Percentiles rank a stretch among this genome's conserved stretches.
Conservation (phyloP, 2,329 filamentous ascomycete genomes). For the Colletotrichum nymphaeae region DNA sequence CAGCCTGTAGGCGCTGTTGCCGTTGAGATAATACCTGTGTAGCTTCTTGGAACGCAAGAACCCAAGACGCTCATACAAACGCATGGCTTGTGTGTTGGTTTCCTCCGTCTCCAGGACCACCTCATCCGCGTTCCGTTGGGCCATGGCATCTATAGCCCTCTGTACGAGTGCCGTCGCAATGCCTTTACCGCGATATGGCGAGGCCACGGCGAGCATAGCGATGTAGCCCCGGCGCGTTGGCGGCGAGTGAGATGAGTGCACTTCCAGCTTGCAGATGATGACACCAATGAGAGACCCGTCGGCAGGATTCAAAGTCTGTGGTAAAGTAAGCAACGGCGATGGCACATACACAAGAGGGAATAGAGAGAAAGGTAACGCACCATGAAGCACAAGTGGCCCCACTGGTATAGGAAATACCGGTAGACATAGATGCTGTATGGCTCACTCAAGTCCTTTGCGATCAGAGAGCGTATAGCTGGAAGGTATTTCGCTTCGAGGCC, state of each 20-base stretch:
- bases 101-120: slow-evolving; percentile 97
- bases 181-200: slow-evolving; percentile 82
- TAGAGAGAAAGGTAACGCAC: slow-evolving; percentile 56
- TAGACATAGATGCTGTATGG: slow-evolving; percentile 99
- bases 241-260: slow-evolving; percentile 83
- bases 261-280: slow-evolving; percentile 93
- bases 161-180: slow-evolving; percentile 92
- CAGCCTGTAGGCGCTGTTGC: slow-evolving; percentile 91
- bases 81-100: slow-evolving; percentile 88
- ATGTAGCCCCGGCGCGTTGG: slow-evolving; percentile 89
- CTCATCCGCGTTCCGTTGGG: slow-evolving; percentile 85
- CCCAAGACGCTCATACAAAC: slow-evolving; percentile 91
- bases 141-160: slow-evolving; percentile 92
- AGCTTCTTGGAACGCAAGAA: slow-evolving; percentile 93
- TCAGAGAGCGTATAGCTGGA: slow-evolving; percentile 88
- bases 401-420: slow-evolving; percentile 97
- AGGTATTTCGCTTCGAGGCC: slow-evolving; percentile 74
- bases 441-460: slow-evolving; percentile 96
- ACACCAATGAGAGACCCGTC: slow-evolving; percentile 82
- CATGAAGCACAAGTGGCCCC: slow-evolving; percentile 97
- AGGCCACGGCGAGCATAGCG: slow-evolving; percentile 94
- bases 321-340: slow-evolving; percentile 6
- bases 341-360: not conserved
- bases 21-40: slow-evolving; percentile 96
- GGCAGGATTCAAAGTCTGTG: slow-evolving; percentile 68